These are phyloP conservation scores for Saprolegnia parasitica DNA, from an alignment of 352 stramenopile species.

Conservation along the genomic window DNA sequence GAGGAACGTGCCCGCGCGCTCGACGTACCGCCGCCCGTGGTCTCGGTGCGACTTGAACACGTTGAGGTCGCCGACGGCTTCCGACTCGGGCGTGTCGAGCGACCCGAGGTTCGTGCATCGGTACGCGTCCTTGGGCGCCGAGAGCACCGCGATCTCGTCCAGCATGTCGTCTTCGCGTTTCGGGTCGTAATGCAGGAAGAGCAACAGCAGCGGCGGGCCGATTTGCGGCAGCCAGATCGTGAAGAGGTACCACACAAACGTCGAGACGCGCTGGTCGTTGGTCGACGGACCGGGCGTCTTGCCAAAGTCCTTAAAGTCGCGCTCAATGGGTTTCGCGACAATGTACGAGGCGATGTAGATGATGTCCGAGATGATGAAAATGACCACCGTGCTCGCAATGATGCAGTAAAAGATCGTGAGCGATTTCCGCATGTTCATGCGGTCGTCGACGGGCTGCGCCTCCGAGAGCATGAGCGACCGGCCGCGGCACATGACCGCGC, in stretches of 20 bases:
- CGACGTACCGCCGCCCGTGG: conserved; percentile 5
- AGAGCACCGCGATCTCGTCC: conserved; percentile 5
- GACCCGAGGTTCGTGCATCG: not conserved
- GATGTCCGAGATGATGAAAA: conserved; percentile 82
- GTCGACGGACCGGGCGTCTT: not conserved
- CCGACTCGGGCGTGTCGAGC: conserved; percentile 16
- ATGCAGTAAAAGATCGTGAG: conserved; percentile 87
- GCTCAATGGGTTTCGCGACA: conserved; percentile 25
- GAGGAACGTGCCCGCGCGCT: conserved; percentile 24
- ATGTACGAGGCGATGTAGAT: conserved; percentile 86
- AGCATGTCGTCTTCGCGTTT: conserved; percentile 23
- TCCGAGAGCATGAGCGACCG: conserved; percentile 83
- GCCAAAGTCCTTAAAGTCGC: not conserved
- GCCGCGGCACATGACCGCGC: conserved; percentile 82
- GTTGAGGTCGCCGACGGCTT: conserved; percentile 21
- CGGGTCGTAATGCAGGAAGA: conserved; percentile 65
- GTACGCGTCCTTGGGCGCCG: conserved; percentile 10
- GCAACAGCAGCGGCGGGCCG: conserved; percentile 61
- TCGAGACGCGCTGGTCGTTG: conserved; percentile 24
- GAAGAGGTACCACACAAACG: conserved; percentile 78
- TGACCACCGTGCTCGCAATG: conserved; percentile 79
- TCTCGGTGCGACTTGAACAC: conserved; percentile 27
- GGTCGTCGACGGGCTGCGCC: conserved; percentile 61
- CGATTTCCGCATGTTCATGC: conserved; percentile 58
- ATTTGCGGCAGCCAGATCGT: conserved; percentile 79